Evolutionary conservation across 805 yeast genomes (phyloP).

Genomic region (Wickerhamiella siamensis): DNA sequence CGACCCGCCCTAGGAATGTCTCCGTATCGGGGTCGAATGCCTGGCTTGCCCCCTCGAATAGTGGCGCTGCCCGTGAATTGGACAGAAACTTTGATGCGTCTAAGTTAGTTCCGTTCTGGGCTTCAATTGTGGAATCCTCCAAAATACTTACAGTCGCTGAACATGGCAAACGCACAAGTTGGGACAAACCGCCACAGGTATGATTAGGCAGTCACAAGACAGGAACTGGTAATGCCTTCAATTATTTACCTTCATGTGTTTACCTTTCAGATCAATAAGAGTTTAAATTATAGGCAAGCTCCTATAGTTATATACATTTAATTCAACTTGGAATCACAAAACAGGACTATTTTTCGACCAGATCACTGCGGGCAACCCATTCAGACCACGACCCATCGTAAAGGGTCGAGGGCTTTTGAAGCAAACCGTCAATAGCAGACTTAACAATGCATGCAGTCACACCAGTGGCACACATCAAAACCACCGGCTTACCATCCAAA

Average conservation of each 20-base stretch:
- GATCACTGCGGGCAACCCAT: constrained; percentile 43
- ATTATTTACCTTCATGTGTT: too few relatives aligned
- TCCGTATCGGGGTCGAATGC: constrained; percentile 16
- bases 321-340: neutral
- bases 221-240: too few relatives aligned
- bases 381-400: constrained; percentile 64
- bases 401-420: constrained; percentile 35
- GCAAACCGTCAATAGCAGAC: constrained; percentile 47
- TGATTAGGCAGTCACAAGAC: too few relatives aligned
- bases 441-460: constrained; percentile 85
- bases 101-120: constrained; percentile 2
- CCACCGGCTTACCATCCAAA: constrained; percentile 41
- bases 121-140: neutral
- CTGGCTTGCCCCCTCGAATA: constrained; percentile 14
- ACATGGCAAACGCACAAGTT: constrained; percentile 7
- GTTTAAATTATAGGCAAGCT: too few relatives aligned
- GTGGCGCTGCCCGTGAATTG: constrained; percentile 22
- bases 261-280: too few relatives aligned
- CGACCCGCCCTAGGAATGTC: constrained; percentile 15
- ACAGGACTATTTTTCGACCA: constrained; percentile 32
- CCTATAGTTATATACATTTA: too few relatives aligned
- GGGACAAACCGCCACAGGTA: neutral
- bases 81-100: constrained; percentile 27
- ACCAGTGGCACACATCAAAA: constrained; percentile 92
- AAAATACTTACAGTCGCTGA: constrained; percentile 10